Base-by-base conservation (phyloP, 768 basidiomycete species). In the Lentinus brumalis region DNA sequence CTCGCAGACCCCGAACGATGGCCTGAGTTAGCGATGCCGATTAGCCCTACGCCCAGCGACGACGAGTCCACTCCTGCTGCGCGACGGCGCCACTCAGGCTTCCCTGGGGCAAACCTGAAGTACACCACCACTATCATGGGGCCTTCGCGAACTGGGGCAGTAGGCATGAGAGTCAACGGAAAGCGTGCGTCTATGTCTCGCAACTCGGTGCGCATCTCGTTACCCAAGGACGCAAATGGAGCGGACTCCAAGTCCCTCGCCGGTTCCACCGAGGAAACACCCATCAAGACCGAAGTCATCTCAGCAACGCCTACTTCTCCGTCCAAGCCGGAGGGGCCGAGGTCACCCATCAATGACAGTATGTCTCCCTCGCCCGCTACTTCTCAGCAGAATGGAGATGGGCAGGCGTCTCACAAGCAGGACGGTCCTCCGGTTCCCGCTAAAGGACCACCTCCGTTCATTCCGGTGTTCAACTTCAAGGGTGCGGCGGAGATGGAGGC, bases 61-160 rank as follows among this genome's bases (percentile, higher is more conserved):
- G 86, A 89, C 60, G 91, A 92, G 59, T 75, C 74, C 9, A 82
- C 83, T 53, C 77, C 74, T 11, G 78, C 79, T 32, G 59, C 62
- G 35, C 74, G 65, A 15, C 26, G 65, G 10, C 65, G 60, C 51
- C 59, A 69, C 41, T 50, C 76, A 71, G 65, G 82, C 74, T 65
- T 81, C 76, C 73, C 84, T 73, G 73, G 87, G 3, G 73, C 79
- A 11, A 69, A 82, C 14, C 80, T 97, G 64, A 91, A 89, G 69
- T 89, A 96, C 73, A 91, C 92, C 6, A 86, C 89, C 68, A 97
- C 96, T 3, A 96, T 97, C 69, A 87, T 95, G 81, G 92, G 87
- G 4, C 77, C 77, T 11, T 81, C 82, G 4, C 81, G 85, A 29
- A 81, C 84, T 0, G 92, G 91, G 4, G 91, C 82, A 0, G 70